Evolutionary conservation across 2,329 filamentous ascomycete genomes (phyloP).

Genomic region (Aureobasidium sp.): DNA sequence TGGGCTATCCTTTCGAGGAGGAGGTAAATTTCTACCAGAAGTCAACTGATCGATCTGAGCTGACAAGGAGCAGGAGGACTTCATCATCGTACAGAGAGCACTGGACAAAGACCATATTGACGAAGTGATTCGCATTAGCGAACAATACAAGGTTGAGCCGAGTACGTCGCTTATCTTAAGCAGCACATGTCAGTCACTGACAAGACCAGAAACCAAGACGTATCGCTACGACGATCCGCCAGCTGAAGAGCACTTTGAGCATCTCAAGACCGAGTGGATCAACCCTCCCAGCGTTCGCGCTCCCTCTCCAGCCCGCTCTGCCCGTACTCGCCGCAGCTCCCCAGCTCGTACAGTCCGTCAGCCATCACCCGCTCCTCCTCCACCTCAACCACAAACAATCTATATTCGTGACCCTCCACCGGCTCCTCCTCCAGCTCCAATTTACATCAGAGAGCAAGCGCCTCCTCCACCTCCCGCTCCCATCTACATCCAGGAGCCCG

Average conservation of each 20-base stretch:
- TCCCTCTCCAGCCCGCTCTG: conserved; percentile 20
- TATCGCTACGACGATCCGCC: conserved; percentile 30
- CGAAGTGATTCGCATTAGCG: conserved; percentile 75
- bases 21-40: conserved; percentile 52
- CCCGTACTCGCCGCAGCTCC: conserved; percentile 23
- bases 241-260: conserved; percentile 27
- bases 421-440: conserved; percentile 16
- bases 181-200: conserved; percentile 16
- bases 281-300: conserved; percentile 31
- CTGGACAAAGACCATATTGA: conserved; percentile 88
- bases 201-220: conserved; percentile 26
- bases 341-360: conserved; percentile 20
- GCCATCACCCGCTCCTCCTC: conserved; percentile 16
- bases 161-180: conserved; percentile 28
- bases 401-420: conserved; percentile 20
- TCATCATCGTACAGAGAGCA: conserved; percentile 74
- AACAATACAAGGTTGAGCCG: conserved; percentile 54
- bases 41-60: background rate
- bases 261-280: conserved; percentile 32
- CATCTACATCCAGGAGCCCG: conserved; percentile 24
- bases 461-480: conserved; percentile 11
- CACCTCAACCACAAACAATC: conserved; percentile 14
- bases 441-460: conserved; percentile 24
- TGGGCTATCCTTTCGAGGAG: conserved; percentile 80
- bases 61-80: conserved; percentile 54